Evolutionary conservation across 176 grass and related monocot species (phyloP).

Genomic region (Pontederia crassipes): DNA sequence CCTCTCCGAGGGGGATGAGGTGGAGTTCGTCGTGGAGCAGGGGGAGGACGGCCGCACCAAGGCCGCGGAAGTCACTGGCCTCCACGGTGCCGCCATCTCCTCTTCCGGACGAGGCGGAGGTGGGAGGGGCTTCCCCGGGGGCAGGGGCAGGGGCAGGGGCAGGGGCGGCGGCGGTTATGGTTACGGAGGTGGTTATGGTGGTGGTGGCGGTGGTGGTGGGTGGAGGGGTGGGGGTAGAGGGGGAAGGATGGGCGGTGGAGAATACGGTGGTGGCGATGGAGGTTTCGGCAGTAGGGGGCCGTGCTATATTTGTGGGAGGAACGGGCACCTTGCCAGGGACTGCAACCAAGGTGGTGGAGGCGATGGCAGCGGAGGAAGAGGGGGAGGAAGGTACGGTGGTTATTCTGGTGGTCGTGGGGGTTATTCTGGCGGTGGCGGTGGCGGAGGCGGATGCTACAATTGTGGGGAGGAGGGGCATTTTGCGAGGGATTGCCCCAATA

Average conservation of each 20-base stretch:
- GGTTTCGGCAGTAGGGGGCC: neutral
- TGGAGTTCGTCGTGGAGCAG: slow-evolving; percentile 20
- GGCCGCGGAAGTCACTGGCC: slow-evolving; percentile 23
- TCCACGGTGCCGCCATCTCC: slow-evolving; percentile 7
- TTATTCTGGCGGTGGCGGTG: neutral
- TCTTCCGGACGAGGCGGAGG: neutral
- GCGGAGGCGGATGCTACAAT: slow-evolving; percentile 17
- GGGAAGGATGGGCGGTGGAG: slow-evolving; percentile 2
- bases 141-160: slow-evolving; percentile 9
- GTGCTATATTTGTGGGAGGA: slow-evolving; percentile 24
- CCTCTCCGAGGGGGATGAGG: slow-evolving; percentile 20
- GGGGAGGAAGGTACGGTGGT: slow-evolving; percentile 5
- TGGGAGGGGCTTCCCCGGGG: neutral
- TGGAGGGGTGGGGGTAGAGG: slow-evolving; percentile 6
- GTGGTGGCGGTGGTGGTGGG: slow-evolving; percentile 5
- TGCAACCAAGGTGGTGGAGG: slow-evolving; percentile 17
- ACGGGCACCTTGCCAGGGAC: slow-evolving; percentile 24
- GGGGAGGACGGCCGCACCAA: slow-evolving; percentile 23
- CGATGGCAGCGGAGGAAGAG: neutral
- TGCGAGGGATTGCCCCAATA: slow-evolving; percentile 28
- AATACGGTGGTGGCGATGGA: neutral
- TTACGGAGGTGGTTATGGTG: slow-evolving; percentile 11
- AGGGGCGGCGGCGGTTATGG: slow-evolving; percentile 9
- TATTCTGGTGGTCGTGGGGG: slow-evolving; percentile 7
- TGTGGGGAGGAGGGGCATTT: slow-evolving; percentile 30